Base-by-base conservation (phyloP, 1,284 basidiomycete genomes). In the Rhodofomes roseus region DNA sequence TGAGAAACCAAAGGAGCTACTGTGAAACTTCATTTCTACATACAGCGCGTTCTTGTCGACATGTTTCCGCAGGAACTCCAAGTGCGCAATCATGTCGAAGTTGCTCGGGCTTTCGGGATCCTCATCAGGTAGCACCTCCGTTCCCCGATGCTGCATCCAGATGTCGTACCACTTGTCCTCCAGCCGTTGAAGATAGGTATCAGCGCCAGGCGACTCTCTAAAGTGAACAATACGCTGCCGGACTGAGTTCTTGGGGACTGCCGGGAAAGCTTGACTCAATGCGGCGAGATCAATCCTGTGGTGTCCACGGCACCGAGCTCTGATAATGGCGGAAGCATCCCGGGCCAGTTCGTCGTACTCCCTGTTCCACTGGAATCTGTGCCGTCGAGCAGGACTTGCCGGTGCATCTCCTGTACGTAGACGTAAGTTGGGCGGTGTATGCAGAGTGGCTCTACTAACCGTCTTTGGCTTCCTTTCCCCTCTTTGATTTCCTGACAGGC, bases 281-380 rank as follows among this genome's bases (percentile, higher is more conserved):
- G 87, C 87, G 12, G 78, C 79, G 81, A 87, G 89, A 64, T 91
- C 88, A 43, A 90, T 77, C 59, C 87, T 82, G 23, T 78, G 73
- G 31, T 79, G 70, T 58, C 76, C 69, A 54, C 86, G 79, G 70
- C 89, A 92, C 25, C 95, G 86, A 18, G 90, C 90, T 62, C 84
- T 84, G 57, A 97, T 85, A 63, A 98, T 88, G 1, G 85, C 90
- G 46, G 85, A 89, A 1, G 89, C 88, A 69, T 98, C 95, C 56
- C 90, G 83, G 41, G 89, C 85, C 31, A 95, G 81, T 62, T 96
- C 95, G 63, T 96, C 93, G 62, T 88, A 94, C 54, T 95, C 91
- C 53, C 82, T 74, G 57, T 83, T 92, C 94, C 94, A 96, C 54
- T 85, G 83, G 70, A 92, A 93, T 56, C 92, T 83, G 62, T 83